These are phyloP conservation scores for Exidia glandulosa DNA, from an alignment of 768 basidiomycete genomes.

Conservation along the genomic window DNA sequence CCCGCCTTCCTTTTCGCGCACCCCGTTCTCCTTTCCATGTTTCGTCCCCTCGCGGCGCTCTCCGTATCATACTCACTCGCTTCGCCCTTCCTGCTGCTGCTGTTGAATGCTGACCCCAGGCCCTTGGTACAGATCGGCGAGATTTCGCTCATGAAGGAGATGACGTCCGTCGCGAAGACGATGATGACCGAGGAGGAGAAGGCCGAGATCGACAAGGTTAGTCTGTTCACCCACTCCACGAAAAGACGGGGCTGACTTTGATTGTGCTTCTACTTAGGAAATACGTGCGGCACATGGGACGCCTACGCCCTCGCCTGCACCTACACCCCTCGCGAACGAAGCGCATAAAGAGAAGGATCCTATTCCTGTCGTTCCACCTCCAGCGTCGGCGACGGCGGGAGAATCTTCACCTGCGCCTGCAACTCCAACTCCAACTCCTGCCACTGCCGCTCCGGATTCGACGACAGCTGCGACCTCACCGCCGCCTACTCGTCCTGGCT, in stretches of 20 bases:
- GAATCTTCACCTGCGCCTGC: too few species aligned
- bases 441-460: constrained; percentile 6
- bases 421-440: constrained; percentile 15
- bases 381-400: constrained; percentile 19
- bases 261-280: too few species aligned
- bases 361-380: constrained; percentile 7
- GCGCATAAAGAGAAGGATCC: neutral
- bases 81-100: too few species aligned
- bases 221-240: too few species aligned
- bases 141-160: constrained; percentile 90
- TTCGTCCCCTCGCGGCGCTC: neutral
- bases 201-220: constrained; percentile 72
- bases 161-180: constrained; percentile 73
- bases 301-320: constrained; percentile 15
- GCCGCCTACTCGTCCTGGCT: constrained; percentile 15
- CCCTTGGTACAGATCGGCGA: constrained; percentile 69
- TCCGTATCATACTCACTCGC: neutral
- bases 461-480: too few species aligned
- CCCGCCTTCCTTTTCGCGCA: constrained; percentile 3
- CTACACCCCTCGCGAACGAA: constrained; percentile 5
- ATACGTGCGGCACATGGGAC: constrained; percentile 33
- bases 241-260: too few species aligned
- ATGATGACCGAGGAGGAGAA: constrained; percentile 92
- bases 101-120: neutral
- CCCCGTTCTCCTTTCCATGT: neutral